Evolutionary conservation across 495 filamentous ascomycete species (phyloP), one percentile per base, ranked within the genome.

Genomic region (Polyplosphaeria fusca): DNA sequence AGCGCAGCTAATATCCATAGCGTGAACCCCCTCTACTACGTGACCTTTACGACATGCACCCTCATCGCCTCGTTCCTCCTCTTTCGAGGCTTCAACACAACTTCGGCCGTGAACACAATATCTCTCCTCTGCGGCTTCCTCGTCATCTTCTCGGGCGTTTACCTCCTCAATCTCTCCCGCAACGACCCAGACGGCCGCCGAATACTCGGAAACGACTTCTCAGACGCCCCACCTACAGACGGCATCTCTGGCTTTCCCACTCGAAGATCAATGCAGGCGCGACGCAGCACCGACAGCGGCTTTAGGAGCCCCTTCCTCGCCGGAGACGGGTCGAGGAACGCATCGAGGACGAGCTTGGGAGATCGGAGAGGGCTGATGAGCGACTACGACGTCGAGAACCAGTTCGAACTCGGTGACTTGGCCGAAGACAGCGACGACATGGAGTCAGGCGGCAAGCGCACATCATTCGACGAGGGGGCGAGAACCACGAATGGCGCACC

Each of bases 21-120:
- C 62, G 93, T 98, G 30, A 98, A 97, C 68, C 93, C 93, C 1
- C 82, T 98, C 28, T 98, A 98, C 77, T 98, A 98, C 71, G 93
- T 98, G 46, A 96, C 92, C n/a, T 98, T 98, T 73, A 98, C 93
- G 4, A 97, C 93, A 4, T 88, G 86, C 27, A 98, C 93, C 14
- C 81, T 98, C 45, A 85, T 86, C 71, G 93, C 93, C 37, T 96
- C 91, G 16, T 97, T 97, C 76, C 95, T 97, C 68, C 88, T 98
- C 32, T 98, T 96, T 78, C 82, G 82, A 56, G 93, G 93, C 43
- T 98, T 98, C 81, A 97, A 97, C 68, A 98, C 93, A 30, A 89
- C 88, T 25, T 88, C 95, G 68, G 80, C 86, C 2, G 87, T 96
- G 59, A 95, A 93, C 73, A 98, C 91, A 12, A 84, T 98, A 62